Evolutionary conservation across 2,329 filamentous ascomycete genomes (phyloP), one percentile per base, ranked within the genome.

Genomic region (Aphanoascus verrucosus): DNA sequence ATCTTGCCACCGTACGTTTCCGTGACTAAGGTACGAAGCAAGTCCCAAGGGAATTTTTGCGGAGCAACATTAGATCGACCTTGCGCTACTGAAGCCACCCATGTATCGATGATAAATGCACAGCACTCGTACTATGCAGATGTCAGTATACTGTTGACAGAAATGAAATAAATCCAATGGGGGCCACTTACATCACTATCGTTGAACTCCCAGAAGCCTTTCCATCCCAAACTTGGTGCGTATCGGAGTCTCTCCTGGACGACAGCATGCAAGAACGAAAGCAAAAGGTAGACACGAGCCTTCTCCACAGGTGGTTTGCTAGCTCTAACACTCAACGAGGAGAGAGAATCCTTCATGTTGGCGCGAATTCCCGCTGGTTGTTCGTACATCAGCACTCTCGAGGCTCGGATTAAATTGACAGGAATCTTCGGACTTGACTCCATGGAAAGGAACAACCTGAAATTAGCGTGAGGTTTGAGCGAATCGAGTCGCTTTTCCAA

Each of bases 191-290:
- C 88, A 72, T 98, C 93, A 62, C 90, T 94, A 70, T 98, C 94
- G 67, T 98, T 98, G 71, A 98, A 98, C 71, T 98, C 94, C 93
- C 94, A 98, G 78, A 96, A 95, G 52, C 89, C 88, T 75, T 94
- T 96, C 93, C 93, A 98, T 56, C 93, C 93, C 53, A 98, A 76
- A 54, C 80, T 91, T 0, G 93, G 94, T 20, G 91, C 90, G 68
- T 98, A 98, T 58, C 93, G 85, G 58, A 98, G 76, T 62, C 94
- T 80, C 70, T 98, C 93, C 69, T 98, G 93, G 9, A 96, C 83
- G 37, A 98, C 90, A 5, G 93, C 94, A 67, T 98, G 93, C 62
- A 98, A 68, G 79, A 98, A 97, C 2, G 86, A 93, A 37, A 98
- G 78, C 47, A 98, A 76, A 46, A 98, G 77, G 65, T 98, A 97